Percentiles rank a stretch among this genome's conserved stretches.
These are phyloP conservation scores for Cardiospermum halicacabum DNA, from an alignment of 345 rosid species.

Conservation along the genomic window DNA sequence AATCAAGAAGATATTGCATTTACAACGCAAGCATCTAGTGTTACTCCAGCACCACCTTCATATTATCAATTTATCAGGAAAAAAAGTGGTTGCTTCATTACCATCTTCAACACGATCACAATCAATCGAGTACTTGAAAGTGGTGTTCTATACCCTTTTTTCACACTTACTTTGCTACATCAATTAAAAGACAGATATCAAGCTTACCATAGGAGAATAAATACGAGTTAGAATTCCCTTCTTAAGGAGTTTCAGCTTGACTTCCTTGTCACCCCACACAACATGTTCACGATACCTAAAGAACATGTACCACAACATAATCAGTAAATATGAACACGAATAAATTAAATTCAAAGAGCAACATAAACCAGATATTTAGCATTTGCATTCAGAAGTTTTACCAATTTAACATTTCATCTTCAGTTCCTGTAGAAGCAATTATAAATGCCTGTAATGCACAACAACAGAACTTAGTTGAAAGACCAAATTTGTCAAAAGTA, in stretches of 20 bases:
- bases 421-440: slow-evolving; percentile 91
- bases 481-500: slow-evolving; percentile 7
- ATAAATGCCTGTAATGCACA: slow-evolving; percentile 75
- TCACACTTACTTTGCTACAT: not conserved
- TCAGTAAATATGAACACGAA: not conserved
- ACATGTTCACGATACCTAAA: slow-evolving; percentile 82
- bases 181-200: not conserved
- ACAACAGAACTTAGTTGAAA: slow-evolving; percentile 4
- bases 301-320: slow-evolving; percentile 7
- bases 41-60: not conserved
- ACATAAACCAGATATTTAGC: not conserved
- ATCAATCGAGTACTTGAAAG: slow-evolving; percentile 2
- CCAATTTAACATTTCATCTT: slow-evolving; percentile 92
- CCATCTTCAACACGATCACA: not conserved
- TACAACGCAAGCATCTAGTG: not conserved
- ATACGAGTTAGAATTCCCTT: slow-evolving; percentile 87
- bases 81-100: not conserved
- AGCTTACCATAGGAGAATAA: slow-evolving; percentile 83
- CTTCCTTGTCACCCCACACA: slow-evolving; percentile 82
- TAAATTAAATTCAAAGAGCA: slow-evolving; percentile 3
- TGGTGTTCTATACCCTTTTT: not conserved
- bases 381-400: slow-evolving; percentile 28
- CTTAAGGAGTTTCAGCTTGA: slow-evolving; percentile 65
- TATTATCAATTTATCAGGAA: not conserved
- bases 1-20: not conserved